Base-by-base conservation (phyloP, 176 grass and related monocot species). In the Neostapfia colusana region DNA sequence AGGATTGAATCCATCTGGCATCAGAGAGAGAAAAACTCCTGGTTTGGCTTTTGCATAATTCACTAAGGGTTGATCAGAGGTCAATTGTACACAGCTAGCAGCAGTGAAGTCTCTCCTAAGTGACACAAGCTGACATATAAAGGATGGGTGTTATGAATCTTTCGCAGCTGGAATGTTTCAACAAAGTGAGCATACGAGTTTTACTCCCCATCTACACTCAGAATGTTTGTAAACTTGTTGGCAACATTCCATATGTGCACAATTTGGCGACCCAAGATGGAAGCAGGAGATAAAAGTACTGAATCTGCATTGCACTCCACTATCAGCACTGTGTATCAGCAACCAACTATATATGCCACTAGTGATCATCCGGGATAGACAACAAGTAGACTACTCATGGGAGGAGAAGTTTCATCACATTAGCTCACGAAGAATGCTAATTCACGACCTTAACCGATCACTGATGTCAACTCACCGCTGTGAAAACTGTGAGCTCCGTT, bases 391-490 rank as follows among this genome's bases (percentile, higher is more conserved):
- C 36, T 21, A 39, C 21, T 72, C 12, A 7, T 11, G 15, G 4
- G 21, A 24, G 48, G 42, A 82, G 0, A 27, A 7, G 10, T 26
- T 70, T 43, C 24, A 44, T 16, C 36, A 45, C 20, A 65, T 11
- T 17, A 65, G 62, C 31, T 59, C 17, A 10, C 16, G 4, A 20
- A 45, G 51, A 25, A 42, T 46, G 28, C 37, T 15, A 45, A 31
- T 69, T 16, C 16, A 43, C 61, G 16, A 62, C 63, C 69, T 39
- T 39, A 10, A 13, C 26, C 63, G n/a, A n/a, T n/a, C n/a, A n/a
- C n/a, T n/a, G n/a, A 69, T 61, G 12, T n/a, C 79, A 62, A 63
- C 35, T 48, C n/a, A 40, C 39, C 39, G n/a, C n/a, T n/a, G n/a
- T n/a, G n/a, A n/a, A n/a, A n/a, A n/a, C n/a, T n/a, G n/a, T n/a